Evolutionary conservation across 148 eudicot genomes (phyloP).

Genomic region (Heliosperma pusillum): DNA sequence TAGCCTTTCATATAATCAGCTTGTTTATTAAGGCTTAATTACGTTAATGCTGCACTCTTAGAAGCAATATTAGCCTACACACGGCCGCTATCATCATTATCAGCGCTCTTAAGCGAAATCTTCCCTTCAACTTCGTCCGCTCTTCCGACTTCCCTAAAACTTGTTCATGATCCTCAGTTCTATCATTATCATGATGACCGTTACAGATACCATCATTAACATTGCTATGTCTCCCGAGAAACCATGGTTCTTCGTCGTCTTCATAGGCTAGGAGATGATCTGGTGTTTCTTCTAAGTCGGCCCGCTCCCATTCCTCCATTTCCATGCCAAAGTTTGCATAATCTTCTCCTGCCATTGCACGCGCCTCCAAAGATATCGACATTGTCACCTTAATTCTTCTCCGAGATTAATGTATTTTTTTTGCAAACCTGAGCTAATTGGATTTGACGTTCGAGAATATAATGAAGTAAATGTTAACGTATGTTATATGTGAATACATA

Average conservation of each 20-base stretch:
- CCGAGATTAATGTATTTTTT: background rate
- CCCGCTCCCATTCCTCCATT: constrained; percentile 43
- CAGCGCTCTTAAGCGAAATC: constrained; percentile 11
- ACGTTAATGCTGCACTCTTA: constrained; percentile 6
- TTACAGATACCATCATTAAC: background rate
- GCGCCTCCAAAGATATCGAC: constrained; percentile 42
- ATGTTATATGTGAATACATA: background rate
- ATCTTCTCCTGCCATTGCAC: constrained; percentile 52
- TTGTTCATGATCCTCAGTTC: background rate
- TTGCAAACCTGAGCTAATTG: background rate
- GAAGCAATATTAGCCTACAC: constrained; percentile 20
- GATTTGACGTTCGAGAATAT: background rate
- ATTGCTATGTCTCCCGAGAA: background rate
- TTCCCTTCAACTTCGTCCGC: background rate
- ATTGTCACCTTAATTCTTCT: background rate
- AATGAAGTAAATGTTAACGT: background rate
- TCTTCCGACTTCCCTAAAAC: background rate
- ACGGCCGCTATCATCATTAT: constrained; percentile 19
- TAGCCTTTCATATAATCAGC: background rate
- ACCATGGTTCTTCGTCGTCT: constrained; percentile 20
- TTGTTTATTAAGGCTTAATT: background rate
- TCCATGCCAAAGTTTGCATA: constrained; percentile 23
- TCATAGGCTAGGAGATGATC: constrained; percentile 35
- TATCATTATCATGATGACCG: background rate
- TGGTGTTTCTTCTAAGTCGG: constrained; percentile 32